Percentiles rank a stretch among this genome's conserved stretches.
Evolutionary conservation across 2,329 filamentous ascomycete species (phyloP).

Genomic region (Epicoccum sorghinum): DNA sequence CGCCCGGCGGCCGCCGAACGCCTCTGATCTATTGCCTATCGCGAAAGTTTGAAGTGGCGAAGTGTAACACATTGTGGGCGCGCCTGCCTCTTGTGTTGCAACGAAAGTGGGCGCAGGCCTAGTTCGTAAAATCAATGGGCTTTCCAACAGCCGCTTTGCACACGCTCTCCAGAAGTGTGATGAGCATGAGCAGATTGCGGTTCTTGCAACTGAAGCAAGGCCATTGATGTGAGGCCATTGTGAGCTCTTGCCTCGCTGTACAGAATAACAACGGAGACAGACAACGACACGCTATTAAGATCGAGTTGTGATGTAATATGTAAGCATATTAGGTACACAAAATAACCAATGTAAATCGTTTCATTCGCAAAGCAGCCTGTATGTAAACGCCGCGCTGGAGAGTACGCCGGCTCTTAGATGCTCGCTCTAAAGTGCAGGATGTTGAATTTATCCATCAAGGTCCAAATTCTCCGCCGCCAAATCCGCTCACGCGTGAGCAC

Average conservation of each 20-base stretch:
- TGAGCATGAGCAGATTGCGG: too few relatives aligned
- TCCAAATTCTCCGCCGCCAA: neutral
- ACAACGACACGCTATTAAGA: too few relatives aligned
- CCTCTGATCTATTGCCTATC: neutral
- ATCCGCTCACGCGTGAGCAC: neutral
- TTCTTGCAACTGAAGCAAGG: too few relatives aligned
- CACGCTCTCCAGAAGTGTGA: too few relatives aligned
- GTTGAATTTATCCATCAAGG: neutral
- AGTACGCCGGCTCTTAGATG: conserved; percentile 36
- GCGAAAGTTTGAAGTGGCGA: neutral
- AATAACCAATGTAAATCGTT: neutral
- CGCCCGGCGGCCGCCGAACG: neutral
- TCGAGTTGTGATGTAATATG: neutral
- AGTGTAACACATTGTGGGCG: too few relatives aligned
- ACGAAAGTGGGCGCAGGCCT: too few relatives aligned
- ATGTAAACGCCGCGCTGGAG: conserved; percentile 38
- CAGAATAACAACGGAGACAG: too few relatives aligned
- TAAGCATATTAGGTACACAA: too few relatives aligned
- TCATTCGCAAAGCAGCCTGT: conserved; percentile 22
- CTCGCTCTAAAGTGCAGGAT: conserved; percentile 20
- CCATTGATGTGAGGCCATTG: too few relatives aligned
- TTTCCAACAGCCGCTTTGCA: too few relatives aligned
- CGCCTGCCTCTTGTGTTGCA: neutral
- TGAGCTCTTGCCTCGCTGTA: too few relatives aligned
- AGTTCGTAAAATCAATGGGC: too few relatives aligned